phyloP scores from a whole-genome alignment of 1,284 basidiomycete genomes.

The Tylopilus sp. region DNA sequence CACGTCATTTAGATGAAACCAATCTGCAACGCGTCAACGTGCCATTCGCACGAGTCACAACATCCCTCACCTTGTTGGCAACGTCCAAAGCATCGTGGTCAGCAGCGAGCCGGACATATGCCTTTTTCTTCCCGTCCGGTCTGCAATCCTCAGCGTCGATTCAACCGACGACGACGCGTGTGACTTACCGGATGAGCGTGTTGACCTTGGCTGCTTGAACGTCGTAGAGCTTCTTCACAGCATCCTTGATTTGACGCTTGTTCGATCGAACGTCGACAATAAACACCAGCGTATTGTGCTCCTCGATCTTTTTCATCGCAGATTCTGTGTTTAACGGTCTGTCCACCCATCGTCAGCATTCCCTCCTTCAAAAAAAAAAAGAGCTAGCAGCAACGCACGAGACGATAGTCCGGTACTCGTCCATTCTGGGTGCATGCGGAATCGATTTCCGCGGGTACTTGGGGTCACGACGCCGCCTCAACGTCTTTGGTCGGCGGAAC shows the following conservation, averaged over 20 bases:
- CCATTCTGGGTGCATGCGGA: slow-evolving; percentile 94
- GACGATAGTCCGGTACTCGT: slow-evolving; percentile 93
- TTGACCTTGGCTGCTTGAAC: slow-evolving; percentile 96
- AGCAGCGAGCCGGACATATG: slow-evolving; percentile 90
- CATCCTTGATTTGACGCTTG: slow-evolving; percentile 99
- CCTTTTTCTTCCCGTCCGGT: slow-evolving; percentile 99
- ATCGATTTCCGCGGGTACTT: slow-evolving; percentile 93
- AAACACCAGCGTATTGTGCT: slow-evolving; percentile 99
- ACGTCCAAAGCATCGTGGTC: slow-evolving; percentile 98
- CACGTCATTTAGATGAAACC: slow-evolving; percentile 65
- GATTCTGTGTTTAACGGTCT: slow-evolving; percentile 82
- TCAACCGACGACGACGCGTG: background rate
- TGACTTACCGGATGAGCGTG: slow-evolving; percentile 89
- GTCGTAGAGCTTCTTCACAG: slow-evolving; percentile 98
- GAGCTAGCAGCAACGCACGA: slow-evolving; percentile 49
- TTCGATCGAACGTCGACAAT: slow-evolving; percentile 93
- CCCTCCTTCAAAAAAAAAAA: background rate
- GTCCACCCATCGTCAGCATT: slow-evolving; percentile 13
- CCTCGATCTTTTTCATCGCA: slow-evolving; percentile 99
- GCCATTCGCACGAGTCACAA: background rate
- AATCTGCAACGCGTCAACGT: slow-evolving; percentile 46
- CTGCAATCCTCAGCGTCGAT: slow-evolving; percentile 38
- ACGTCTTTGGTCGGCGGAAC: slow-evolving; percentile 97
- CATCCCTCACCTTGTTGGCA: slow-evolving; percentile 84
- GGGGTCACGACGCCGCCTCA: slow-evolving; percentile 81